phyloP scores from a whole-genome alignment of 306 rosid genomes.

The Trifolium subterraneum region DNA sequence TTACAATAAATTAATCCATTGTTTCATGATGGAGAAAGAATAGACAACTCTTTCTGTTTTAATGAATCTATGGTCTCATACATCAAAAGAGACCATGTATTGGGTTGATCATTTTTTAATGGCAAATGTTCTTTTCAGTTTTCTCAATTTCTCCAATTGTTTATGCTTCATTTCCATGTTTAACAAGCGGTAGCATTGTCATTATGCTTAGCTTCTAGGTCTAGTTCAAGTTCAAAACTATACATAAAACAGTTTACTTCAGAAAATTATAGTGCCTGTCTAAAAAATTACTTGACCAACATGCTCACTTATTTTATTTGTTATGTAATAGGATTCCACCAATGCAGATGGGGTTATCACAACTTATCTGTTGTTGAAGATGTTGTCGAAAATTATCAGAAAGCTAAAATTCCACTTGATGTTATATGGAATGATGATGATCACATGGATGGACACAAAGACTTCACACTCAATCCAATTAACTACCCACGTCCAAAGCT shows the following conservation, averaged over 20 bases:
- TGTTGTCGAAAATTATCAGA: slow-evolving; percentile 75
- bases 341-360: slow-evolving; percentile 96
- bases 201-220: too few relatives aligned
- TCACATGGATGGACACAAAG: slow-evolving; percentile 91
- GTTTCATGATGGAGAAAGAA: not conserved
- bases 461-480: slow-evolving; percentile 72
- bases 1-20: too few relatives aligned
- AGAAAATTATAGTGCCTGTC: too few relatives aligned
- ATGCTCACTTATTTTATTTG: slow-evolving; percentile 19
- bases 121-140: too few relatives aligned
- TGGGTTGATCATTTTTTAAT: too few relatives aligned
- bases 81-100: not conserved
- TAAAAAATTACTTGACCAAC: not conserved
- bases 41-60: not conserved
- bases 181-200: too few relatives aligned
- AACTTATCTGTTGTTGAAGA: slow-evolving; percentile 85
- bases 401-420: slow-evolving; percentile 84
- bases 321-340: slow-evolving; percentile 74
- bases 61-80: not conserved
- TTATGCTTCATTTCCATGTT: too few relatives aligned
- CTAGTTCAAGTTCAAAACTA: too few relatives aligned
- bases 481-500: slow-evolving; percentile 77
- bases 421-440: slow-evolving; percentile 92
- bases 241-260: too few relatives aligned
- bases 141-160: too few relatives aligned